Conservation (phyloP, 2,329 filamentous ascomycete species). For the Tolypocladium cylindrosporum region DNA sequence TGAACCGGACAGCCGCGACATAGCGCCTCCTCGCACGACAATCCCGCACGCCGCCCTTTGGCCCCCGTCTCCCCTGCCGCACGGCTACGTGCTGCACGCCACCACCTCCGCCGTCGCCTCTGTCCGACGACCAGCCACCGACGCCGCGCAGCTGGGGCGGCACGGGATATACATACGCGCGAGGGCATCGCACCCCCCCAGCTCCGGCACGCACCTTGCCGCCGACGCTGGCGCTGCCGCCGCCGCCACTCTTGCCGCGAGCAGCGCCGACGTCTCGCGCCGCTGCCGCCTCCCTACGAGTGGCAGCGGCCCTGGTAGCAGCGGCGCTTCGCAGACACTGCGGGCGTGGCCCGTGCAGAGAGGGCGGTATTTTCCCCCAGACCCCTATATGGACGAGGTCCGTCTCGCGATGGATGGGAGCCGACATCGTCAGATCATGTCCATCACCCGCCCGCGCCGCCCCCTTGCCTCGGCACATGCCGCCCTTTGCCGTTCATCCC, state of each 20-base stretch:
- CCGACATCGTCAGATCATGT: no score
- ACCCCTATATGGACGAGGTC: no score
- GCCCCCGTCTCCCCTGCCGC: not conserved
- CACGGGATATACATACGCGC: not conserved
- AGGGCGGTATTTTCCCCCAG: no score
- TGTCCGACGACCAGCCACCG: not conserved
- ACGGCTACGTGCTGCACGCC: not conserved
- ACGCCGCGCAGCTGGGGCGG: not conserved
- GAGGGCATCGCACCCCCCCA: no score
- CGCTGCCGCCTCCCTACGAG: not conserved
- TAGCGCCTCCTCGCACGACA: not conserved
- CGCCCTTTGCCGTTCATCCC: not conserved
- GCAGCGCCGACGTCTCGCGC: not conserved
- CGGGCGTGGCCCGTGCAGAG: not conserved
- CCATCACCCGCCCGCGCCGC: not conserved
- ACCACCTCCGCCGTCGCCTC: not conserved
- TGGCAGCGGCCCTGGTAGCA: no score
- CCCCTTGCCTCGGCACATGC: not conserved
- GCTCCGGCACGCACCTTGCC: no score
- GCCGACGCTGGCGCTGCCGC: not conserved
- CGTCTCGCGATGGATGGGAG: no score
- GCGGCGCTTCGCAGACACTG: not conserved
- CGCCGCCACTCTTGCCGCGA: not conserved
- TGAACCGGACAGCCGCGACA: not conserved
- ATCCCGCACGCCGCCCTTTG: not conserved